Base-by-base conservation (phyloP, 768 basidiomycete species). In the Pleurotus cornucopiae region DNA sequence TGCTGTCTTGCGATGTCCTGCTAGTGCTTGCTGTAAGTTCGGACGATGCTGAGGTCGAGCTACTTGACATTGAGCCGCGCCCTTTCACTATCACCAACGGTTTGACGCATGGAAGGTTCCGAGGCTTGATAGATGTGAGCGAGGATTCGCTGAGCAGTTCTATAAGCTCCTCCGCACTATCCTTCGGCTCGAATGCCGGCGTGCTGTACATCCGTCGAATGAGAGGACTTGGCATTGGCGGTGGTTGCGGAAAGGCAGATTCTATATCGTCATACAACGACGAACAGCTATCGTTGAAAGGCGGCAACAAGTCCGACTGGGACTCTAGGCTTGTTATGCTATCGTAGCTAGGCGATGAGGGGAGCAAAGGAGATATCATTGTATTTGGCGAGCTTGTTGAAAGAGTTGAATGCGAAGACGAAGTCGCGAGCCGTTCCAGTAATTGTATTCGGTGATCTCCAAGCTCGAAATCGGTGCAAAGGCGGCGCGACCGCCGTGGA, bases 161-260 rank as follows among this genome's bases (percentile, higher is more conserved):
- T 7, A 40, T 53, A 39, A 53, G 51, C 45, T 61, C 64, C 46
- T 67, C 65, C 20, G 63, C 61, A 26, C 64, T 64, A 23, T 68
- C 68, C 38, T 66, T 66, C 21, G 59, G 20, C 1, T 65, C 66
- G 58, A 76, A 73, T 67, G 75, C 67, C 30, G 76, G 78, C 12
- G 74, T 73, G 59, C 75, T 78, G 44, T 71, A 72, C 71, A 78
- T 75, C 40, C 73, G 70, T 12, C 76, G 70, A 25, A 77, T 64
- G 30, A 68, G 67, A 5, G 75, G 73, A 58, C 69, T 73, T 11
- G 51, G 23, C 38, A 74, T 69, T 9, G 72, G 70, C 21, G 78
- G 78, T 1, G 78, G 78, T 55, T 71, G 63, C 2, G 61, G 61
- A 41, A 53, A 70, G 11, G 74, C 72, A 60, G 75, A 74, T 51